Conservation (phyloP, 2,329 filamentous ascomycete species). For the Fusarium sp. region DNA sequence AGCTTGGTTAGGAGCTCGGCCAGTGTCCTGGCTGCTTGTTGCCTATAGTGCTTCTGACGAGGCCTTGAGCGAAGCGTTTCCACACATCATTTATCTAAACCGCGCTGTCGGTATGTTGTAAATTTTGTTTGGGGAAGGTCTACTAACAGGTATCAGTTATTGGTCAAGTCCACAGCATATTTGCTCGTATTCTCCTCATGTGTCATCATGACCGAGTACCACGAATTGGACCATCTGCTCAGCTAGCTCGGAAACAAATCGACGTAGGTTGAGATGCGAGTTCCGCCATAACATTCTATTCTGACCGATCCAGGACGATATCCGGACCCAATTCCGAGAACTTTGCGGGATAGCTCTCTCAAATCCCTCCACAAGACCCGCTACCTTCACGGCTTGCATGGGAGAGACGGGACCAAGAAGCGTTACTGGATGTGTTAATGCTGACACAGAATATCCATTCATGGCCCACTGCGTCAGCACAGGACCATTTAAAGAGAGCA, state of each 20-base stretch:
- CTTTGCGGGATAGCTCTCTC: conserved; percentile 67
- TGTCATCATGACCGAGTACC: conserved; percentile 63
- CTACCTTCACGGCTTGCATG: conserved; percentile 64
- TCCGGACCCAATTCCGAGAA: conserved; percentile 48
- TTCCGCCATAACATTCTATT: rapidly evolving
- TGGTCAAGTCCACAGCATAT: conserved; percentile 66
- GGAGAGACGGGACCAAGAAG: conserved; percentile 57
- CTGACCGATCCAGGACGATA: conserved; percentile 50
- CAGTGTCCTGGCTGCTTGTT: conserved; percentile 62
- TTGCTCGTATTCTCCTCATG: conserved; percentile 64
- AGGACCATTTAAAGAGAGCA: conserved; percentile 55
- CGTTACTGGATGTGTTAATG: conserved; percentile 55
- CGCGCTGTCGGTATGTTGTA: conserved; percentile 58
- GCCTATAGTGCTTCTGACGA: conserved; percentile 52
- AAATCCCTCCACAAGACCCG: conserved; percentile 63
- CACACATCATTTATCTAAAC: conserved; percentile 64
- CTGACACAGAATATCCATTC: conserved; percentile 60
- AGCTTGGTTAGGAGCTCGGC: conserved; percentile 56
- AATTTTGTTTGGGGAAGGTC: not conserved
- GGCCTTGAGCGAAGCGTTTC: conserved; percentile 56
- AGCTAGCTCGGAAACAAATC: conserved; percentile 36
- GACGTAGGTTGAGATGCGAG: conserved; percentile 44
- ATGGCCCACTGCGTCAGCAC: conserved; percentile 59
- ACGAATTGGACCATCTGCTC: conserved; percentile 54
- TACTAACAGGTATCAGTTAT: conserved; percentile 52